These are phyloP conservation scores for Talaromyces pinophilus DNA, from an alignment of 2,329 filamentous ascomycete genomes.

Conservation along the genomic window DNA sequence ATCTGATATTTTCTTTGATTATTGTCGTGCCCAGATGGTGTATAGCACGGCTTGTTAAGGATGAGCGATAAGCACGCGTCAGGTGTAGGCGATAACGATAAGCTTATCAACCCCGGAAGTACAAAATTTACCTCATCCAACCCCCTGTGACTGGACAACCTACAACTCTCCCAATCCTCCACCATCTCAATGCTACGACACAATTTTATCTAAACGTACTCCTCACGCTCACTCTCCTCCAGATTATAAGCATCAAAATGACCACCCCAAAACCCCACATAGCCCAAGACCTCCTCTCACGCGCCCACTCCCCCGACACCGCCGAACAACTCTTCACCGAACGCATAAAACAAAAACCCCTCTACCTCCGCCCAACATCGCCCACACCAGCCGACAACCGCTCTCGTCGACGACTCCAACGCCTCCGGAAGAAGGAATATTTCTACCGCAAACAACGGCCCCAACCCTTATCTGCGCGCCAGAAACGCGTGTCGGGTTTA, in stretches of 20 bases:
- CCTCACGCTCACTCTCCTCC: background rate
- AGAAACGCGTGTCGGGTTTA: slow-evolving; percentile 72
- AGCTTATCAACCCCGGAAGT: background rate
- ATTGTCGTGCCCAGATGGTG: background rate
- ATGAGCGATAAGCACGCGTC: background rate
- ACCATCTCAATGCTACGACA: background rate
- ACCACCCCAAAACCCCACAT: slow-evolving; percentile 40
- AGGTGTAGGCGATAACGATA: background rate
- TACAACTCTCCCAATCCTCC: background rate
- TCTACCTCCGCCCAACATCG: slow-evolving; percentile 75
- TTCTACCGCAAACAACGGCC: slow-evolving; percentile 56
- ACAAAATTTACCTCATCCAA: slow-evolving; percentile 4
- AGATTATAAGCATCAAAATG: slow-evolving; percentile 9
- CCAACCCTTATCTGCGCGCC: slow-evolving; percentile 72
- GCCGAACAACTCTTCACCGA: slow-evolving; percentile 73
- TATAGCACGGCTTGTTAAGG: background rate
- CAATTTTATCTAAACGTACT: background rate
- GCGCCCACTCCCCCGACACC: slow-evolving; percentile 75
- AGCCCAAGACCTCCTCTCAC: slow-evolving; percentile 67
- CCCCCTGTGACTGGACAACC: background rate
- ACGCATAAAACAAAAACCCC: slow-evolving; percentile 77
- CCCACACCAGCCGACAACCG: slow-evolving; percentile 60
- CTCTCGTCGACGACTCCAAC: slow-evolving; percentile 55
- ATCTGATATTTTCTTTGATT: background rate
- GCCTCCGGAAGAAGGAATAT: slow-evolving; percentile 51